A percentile compares a stretch with the other conserved stretches of the same genome.
Conservation (phyloP, 345 rosid genomes). For the Physaria fendleri region DNA sequence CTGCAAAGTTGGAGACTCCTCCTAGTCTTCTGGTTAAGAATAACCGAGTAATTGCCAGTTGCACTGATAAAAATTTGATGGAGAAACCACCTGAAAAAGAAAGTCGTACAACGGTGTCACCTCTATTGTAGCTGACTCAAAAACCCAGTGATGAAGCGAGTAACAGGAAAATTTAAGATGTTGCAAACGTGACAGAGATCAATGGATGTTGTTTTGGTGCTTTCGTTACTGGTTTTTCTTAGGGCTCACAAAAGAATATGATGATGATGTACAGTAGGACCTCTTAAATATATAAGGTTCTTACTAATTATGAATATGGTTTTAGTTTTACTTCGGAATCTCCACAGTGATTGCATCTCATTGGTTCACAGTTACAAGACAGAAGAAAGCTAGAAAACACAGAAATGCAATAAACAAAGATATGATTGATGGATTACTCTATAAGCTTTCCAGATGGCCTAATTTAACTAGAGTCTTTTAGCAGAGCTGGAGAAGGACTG, state of each 20-base stretch:
- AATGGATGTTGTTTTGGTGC: neutral
- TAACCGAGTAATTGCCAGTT: neutral
- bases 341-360: neutral
- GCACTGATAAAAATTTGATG: constrained; percentile 11
- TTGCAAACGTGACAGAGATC: constrained; percentile 21
- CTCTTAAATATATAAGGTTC: constrained; percentile 9
- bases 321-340: constrained; percentile 3
- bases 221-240: constrained; percentile 11
- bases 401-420: neutral
- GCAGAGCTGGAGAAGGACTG: constrained; percentile 48
- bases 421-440: constrained; percentile 8
- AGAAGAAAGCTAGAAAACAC: neutral
- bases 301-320: constrained; percentile 9
- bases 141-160: constrained; percentile 22
- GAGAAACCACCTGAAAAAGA: constrained; percentile 26
- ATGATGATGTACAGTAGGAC: constrained; percentile 29
- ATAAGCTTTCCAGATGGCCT: constrained; percentile 16
- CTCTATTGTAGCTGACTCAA: constrained; percentile 7
- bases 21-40: constrained; percentile 13
- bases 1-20: constrained; percentile 23
- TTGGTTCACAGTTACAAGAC: constrained; percentile 5
- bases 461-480: constrained; percentile 39
- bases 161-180: constrained; percentile 18
- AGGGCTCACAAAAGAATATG: constrained; percentile 18
- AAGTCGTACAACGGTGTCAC: constrained; percentile 1